Conservation (phyloP, 495 filamentous ascomycete species). For the Neurospora sp. region DNA sequence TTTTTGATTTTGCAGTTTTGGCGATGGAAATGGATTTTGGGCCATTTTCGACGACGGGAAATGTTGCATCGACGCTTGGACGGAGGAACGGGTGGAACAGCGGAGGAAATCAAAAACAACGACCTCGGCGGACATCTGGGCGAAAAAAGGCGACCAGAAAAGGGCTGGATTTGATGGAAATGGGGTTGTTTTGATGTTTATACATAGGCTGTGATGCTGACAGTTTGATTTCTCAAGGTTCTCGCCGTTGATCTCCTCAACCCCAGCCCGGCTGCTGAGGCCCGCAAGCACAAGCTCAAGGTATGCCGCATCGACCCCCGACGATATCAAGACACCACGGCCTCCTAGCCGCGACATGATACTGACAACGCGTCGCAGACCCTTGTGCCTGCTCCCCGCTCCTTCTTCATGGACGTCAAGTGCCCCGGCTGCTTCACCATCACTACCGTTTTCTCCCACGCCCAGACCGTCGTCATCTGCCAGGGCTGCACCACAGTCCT, state of each 20-base stretch:
- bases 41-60: background rate
- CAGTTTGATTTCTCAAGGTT: slow-evolving; percentile 53
- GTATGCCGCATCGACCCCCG: slow-evolving; percentile 41
- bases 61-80: background rate
- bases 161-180: background rate
- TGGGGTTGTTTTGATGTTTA: background rate
- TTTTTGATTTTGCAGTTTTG: slow-evolving; percentile 14
- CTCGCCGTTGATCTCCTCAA: slow-evolving; percentile 99
- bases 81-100: background rate
- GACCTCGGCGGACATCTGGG: background rate
- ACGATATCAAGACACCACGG: background rate
- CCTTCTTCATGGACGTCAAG: slow-evolving; percentile 99
- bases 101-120: background rate
- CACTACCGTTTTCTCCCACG: slow-evolving; percentile 99
- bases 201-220: slow-evolving; percentile 23
- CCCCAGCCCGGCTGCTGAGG: slow-evolving; percentile 89
- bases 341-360: background rate
- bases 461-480: slow-evolving; percentile 99
- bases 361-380: slow-evolving; percentile 43
- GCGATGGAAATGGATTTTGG: background rate
- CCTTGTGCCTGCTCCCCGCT: slow-evolving; percentile 88
- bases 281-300: slow-evolving; percentile 99
- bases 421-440: slow-evolving; percentile 99
- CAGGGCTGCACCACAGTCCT: slow-evolving; percentile 93
- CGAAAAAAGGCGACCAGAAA: background rate